Conservation (phyloP, 2,329 filamentous ascomycete genomes). For the Diaporthe sp. region DNA sequence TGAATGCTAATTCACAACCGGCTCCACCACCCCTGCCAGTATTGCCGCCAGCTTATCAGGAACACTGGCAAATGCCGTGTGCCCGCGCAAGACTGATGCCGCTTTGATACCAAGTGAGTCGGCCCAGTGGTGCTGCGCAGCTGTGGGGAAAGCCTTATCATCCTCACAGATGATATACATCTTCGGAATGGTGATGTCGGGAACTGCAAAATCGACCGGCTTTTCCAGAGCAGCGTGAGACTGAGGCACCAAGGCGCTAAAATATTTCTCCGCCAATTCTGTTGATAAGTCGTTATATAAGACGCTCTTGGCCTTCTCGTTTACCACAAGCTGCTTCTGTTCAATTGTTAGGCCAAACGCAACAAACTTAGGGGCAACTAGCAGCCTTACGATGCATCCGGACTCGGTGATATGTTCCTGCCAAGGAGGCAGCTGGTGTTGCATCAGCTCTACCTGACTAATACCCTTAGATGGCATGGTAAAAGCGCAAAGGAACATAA, state of each 20-base stretch:
- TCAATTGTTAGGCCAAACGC: not conserved
- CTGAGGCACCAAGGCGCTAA: not conserved
- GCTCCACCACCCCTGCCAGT: no score
- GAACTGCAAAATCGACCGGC: not conserved
- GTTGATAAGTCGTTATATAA: not conserved
- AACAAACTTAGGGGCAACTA: not conserved
- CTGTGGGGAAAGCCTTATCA: conserved; percentile 10
- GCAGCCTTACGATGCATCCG: not conserved
- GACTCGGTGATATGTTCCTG: not conserved
- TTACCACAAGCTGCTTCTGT: not conserved
- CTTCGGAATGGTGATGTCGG: conserved; percentile 15
- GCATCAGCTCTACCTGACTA: not conserved
- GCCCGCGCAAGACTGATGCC: not conserved
- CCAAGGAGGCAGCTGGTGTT: not conserved
- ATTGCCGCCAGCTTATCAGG: conserved; percentile 25
- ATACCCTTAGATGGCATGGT: not conserved
- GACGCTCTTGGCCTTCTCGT: not conserved
- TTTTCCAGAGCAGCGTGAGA: not conserved
- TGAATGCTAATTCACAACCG: no score
- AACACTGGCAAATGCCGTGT: conserved; percentile 8
- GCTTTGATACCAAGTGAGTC: not conserved
- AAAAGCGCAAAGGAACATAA: not conserved
- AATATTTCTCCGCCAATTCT: not conserved
- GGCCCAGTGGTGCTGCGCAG: not conserved
- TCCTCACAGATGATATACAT: not conserved